phyloP scores from a whole-genome alignment of 2,329 filamentous ascomycete species.

The Hirsutella thompsonii region DNA sequence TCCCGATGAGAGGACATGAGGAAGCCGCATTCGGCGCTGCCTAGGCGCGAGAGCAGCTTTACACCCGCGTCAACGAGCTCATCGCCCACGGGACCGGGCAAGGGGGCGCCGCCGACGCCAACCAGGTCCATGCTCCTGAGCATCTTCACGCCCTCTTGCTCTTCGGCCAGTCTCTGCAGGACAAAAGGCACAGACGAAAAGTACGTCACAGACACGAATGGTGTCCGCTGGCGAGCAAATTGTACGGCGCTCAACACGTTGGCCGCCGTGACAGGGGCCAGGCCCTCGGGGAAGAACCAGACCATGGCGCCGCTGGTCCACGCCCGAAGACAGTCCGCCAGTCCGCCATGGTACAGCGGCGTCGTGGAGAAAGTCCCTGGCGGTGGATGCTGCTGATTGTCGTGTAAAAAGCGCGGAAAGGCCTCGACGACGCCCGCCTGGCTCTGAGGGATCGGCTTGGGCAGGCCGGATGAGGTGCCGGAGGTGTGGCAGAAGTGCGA shows the following conservation, averaged over 20 bases:
- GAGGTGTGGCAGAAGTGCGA: slow-evolving; percentile 53
- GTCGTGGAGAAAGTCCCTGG: slow-evolving; percentile 54
- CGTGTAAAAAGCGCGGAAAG: slow-evolving; percentile 31
- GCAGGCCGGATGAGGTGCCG: slow-evolving; percentile 49
- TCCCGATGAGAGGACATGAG: slow-evolving; percentile 48
- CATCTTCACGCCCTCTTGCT: slow-evolving; percentile 23
- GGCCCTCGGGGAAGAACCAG: slow-evolving; percentile 48
- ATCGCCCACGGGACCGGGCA: slow-evolving; percentile 39
- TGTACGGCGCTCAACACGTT: slow-evolving; percentile 38
- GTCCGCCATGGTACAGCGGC: slow-evolving; percentile 52
- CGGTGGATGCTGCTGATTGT: slow-evolving; percentile 18
- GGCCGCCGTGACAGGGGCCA: slow-evolving; percentile 39
- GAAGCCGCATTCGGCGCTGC: slow-evolving; percentile 55
- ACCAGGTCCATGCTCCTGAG: slow-evolving; percentile 45
- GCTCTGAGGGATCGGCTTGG: slow-evolving; percentile 48
- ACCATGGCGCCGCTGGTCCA: slow-evolving; percentile 48
- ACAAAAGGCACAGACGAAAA: slow-evolving; percentile 52
- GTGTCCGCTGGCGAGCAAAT: slow-evolving; percentile 14
- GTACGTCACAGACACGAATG: slow-evolving; percentile 31
- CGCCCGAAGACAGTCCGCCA: slow-evolving; percentile 47
- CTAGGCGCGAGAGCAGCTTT: slow-evolving; percentile 48
- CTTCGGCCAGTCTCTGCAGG: slow-evolving; percentile 36
- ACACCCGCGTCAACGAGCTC: slow-evolving; percentile 34
- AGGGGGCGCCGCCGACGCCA: slow-evolving; percentile 48
- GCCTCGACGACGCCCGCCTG: slow-evolving; percentile 35